phyloP scores from a whole-genome alignment of 176 grass and related monocot genomes.

The Miscanthus lutarioriparius region DNA sequence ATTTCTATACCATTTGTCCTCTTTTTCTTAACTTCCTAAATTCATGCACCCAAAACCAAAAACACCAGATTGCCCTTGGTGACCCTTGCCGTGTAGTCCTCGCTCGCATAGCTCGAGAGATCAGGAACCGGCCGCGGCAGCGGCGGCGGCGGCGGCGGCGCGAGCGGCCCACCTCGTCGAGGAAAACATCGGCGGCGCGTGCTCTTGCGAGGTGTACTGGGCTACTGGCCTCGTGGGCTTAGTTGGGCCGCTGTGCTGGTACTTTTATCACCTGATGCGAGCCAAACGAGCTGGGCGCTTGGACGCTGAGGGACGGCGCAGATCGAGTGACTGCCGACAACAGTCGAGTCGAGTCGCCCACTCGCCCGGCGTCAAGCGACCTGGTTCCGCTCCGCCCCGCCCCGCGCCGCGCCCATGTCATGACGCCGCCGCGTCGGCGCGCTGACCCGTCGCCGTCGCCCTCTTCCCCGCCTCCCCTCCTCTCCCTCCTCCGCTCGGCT shows the following conservation, averaged over 20 bases:
- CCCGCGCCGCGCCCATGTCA: conserved; percentile 6
- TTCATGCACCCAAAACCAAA: no score
- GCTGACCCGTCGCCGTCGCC: conserved; percentile 28
- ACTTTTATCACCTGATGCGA: background rate
- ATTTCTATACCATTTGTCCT: no score
- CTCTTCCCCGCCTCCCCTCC: conserved; percentile 8
- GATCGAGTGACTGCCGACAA: background rate
- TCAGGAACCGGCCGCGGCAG: no score
- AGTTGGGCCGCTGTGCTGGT: background rate
- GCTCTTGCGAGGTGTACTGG: no score
- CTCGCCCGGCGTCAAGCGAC: background rate
- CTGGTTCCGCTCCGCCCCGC: background rate
- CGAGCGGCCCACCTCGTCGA: no score
- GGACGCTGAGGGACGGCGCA: background rate
- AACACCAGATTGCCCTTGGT: no score
- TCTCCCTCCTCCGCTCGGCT: conserved; percentile 38
- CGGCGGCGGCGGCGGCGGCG: no score
- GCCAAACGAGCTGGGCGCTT: background rate
- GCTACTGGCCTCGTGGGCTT: background rate
- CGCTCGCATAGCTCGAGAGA: no score
- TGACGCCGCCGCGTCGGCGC: conserved; percentile 48
- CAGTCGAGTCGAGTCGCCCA: background rate
- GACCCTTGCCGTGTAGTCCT: no score
- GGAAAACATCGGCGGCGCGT: no score
- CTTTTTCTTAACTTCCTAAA: no score